Evolutionary conservation across 192 early-diverging fungal genomes (phyloP).

Genomic region (Backusella circina): DNA sequence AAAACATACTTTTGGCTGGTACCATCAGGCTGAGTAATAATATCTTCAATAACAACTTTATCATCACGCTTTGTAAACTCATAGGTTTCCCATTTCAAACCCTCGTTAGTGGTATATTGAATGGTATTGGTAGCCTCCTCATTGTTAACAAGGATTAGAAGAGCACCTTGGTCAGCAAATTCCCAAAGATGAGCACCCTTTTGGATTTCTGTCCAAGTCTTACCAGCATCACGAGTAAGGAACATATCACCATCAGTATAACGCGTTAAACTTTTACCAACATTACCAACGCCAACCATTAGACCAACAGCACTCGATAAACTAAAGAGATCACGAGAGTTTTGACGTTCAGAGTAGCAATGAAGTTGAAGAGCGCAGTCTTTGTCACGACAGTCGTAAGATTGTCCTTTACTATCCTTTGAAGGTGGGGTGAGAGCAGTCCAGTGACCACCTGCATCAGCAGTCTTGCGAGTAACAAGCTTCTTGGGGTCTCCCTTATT

Average conservation of each 20-base stretch:
- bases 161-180: conserved; percentile 89
- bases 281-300: conserved; percentile 91
- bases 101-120: conserved; percentile 76
- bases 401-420: conserved; percentile 35
- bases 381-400: conserved; percentile 26
- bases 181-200: conserved; percentile 90
- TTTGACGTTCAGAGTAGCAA: conserved; percentile 81
- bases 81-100: conserved; percentile 58
- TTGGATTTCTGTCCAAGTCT: conserved; percentile 75
- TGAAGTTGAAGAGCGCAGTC: conserved; percentile 80
- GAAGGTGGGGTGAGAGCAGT: conserved; percentile 45
- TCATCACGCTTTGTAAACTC: conserved; percentile 41
- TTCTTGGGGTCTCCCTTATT: conserved; percentile 54
- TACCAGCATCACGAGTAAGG: conserved; percentile 85
- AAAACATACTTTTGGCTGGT: conserved; percentile 79
- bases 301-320: conserved; percentile 78
- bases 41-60: conserved; percentile 53
- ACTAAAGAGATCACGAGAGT: conserved; percentile 77
- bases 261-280: conserved; percentile 61
- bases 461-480: conserved; percentile 65
- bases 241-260: conserved; percentile 80
- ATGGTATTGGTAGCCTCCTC: conserved; percentile 63
- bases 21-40: conserved; percentile 69
- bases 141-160: conserved; percentile 85
- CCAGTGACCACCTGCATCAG: conserved; percentile 84